Evolutionary conservation across 169 alveolate genomes (phyloP).

Genomic region (Theileria annulata): DNA sequence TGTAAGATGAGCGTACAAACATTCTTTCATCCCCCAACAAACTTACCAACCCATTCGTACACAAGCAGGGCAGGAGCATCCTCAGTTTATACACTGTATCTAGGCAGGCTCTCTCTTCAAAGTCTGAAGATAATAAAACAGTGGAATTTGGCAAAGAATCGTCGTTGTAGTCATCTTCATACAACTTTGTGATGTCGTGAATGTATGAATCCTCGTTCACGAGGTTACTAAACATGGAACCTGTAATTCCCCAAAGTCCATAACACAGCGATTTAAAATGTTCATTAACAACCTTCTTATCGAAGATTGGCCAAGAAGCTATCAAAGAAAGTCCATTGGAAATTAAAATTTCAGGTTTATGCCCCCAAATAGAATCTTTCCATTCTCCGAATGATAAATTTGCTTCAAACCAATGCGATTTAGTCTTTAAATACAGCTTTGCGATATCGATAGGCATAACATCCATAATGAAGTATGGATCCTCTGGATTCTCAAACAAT

Average conservation of each 20-base stretch:
- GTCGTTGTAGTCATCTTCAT: slow-evolving; percentile 12
- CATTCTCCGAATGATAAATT: slow-evolving; percentile 57
- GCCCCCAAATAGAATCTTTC: slow-evolving; percentile 44
- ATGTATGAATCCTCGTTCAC: slow-evolving; percentile 20
- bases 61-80: slow-evolving; percentile 40
- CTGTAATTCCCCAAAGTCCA: slow-evolving; percentile 66
- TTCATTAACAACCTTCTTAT: slow-evolving; percentile 21
- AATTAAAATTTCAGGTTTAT: slow-evolving; percentile 3
- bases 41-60: slow-evolving; percentile 29
- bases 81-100: slow-evolving; percentile 60
- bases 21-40: slow-evolving; percentile 48
- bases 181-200: slow-evolving; percentile 32
- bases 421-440: slow-evolving; percentile 28
- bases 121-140: slow-evolving; percentile 30
- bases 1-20: slow-evolving; percentile 45
- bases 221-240: slow-evolving; percentile 28
- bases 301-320: slow-evolving; percentile 37
- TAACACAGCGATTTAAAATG: slow-evolving; percentile 42
- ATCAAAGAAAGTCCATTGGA: slow-evolving; percentile 32
- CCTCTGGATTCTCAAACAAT: slow-evolving; percentile 8
- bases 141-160: neutral
- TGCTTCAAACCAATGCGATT: slow-evolving; percentile 25
- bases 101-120: slow-evolving; percentile 52
- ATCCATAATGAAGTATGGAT: slow-evolving; percentile 40
- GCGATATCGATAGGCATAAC: slow-evolving; percentile 48